Evolutionary conservation across 2,329 filamentous ascomycete genomes (phyloP).

Genomic region (Cytospora schulzeri): DNA sequence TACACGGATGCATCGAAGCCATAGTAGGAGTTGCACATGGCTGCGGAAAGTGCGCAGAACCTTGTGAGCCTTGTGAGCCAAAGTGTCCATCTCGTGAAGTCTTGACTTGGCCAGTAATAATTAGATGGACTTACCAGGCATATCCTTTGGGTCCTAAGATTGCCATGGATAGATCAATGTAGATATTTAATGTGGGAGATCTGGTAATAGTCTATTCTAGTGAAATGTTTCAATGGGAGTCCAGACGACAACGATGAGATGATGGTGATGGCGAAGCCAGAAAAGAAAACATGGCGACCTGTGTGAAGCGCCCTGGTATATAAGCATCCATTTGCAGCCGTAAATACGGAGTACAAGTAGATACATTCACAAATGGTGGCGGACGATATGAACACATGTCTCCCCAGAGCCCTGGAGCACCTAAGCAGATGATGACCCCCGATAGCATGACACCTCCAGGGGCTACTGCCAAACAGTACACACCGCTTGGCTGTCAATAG

Average conservation of each 20-base stretch:
- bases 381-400: constrained; percentile 16
- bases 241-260: not conserved
- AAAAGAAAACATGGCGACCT: not conserved
- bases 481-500: constrained; percentile 12
- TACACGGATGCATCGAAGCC: constrained; percentile 75
- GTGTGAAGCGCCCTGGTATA: constrained; percentile 7
- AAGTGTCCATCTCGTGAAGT: not conserved
- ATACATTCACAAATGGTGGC: not conserved
- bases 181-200: not conserved
- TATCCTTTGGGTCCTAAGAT: constrained; percentile 25
- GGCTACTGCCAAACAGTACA: constrained; percentile 7
- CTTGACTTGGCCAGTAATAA: not conserved
- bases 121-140: constrained; percentile 22
- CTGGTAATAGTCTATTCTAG: not conserved
- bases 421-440: constrained; percentile 4
- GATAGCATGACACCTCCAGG: constrained; percentile 16
- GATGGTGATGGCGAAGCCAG: not conserved
- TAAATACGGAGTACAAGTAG: not conserved
- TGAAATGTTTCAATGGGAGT: not conserved
- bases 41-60: constrained; percentile 70
- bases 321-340: not conserved
- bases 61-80: constrained; percentile 37
- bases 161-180: constrained; percentile 9
- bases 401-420: not conserved
- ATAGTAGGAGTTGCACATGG: constrained; percentile 76